These are phyloP conservation scores for Petunia secreta DNA, from an alignment of 257 asterid genomes.

Conservation along the genomic window DNA sequence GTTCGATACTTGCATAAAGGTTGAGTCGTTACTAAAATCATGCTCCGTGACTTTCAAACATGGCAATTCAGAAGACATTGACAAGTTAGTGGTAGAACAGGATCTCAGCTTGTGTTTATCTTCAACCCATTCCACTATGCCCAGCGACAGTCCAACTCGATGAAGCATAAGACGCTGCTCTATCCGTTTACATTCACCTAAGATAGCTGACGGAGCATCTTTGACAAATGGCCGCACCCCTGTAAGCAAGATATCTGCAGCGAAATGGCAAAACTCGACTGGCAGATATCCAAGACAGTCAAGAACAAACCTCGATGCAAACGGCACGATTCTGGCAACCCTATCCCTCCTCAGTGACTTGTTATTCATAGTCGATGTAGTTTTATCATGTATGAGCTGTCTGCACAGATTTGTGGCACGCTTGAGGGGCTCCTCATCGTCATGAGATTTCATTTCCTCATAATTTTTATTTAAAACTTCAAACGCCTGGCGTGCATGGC, in stretches of 20 bases:
- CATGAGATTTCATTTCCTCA: conserved; percentile 42
- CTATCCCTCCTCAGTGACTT: conserved; percentile 38
- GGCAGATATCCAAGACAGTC: conserved; percentile 88
- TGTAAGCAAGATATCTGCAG: conserved; percentile 74
- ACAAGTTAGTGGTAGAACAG: conserved; percentile 37
- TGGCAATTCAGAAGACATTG: conserved; percentile 42
- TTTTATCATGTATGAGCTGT: conserved; percentile 35
- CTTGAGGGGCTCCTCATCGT: conserved; percentile 31
- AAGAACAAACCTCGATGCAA: conserved; percentile 66
- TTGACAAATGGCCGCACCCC: conserved; percentile 71
- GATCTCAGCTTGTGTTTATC: conserved; percentile 63
- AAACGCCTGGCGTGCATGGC: conserved; percentile 73
- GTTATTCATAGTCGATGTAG: conserved; percentile 32
- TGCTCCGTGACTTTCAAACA: conserved; percentile 38
- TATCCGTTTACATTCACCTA: conserved; percentile 63
- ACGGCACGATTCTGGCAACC: conserved; percentile 41
- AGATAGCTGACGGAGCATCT: conserved; percentile 73
- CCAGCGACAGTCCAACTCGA: conserved; percentile 86
- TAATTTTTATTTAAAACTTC: conserved; percentile 56
- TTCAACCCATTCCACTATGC: conserved; percentile 80
- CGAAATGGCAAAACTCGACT: conserved; percentile 78
- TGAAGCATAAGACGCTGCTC: conserved; percentile 85
- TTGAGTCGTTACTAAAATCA: conserved; percentile 38
- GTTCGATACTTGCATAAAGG: conserved; percentile 28
- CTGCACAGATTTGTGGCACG: conserved; percentile 37